Evolutionary conservation across 768 basidiomycete species (phyloP), one percentile per base, ranked within the genome.

Genomic region (Pleurotus tuber-regium): DNA sequence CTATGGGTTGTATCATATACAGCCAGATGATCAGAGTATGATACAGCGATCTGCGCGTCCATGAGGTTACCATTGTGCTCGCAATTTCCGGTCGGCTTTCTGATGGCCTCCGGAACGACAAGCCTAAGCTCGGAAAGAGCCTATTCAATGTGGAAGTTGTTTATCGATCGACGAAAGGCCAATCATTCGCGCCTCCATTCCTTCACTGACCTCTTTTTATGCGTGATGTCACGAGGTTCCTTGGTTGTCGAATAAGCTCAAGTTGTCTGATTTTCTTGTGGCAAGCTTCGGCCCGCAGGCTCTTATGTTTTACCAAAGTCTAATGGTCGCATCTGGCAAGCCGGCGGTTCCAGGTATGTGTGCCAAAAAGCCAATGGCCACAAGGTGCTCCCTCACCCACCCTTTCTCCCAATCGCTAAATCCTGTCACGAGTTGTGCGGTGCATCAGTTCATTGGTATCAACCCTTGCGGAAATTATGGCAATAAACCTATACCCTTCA

Each of bases 41-140:
- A n/a, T n/a, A n/a, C n/a, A n/a, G n/a, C n/a, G n/a, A n/a, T n/a
- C n/a, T n/a, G n/a, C n/a, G n/a, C n/a, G n/a, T n/a, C n/a, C n/a
- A n/a, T n/a, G n/a, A n/a, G n/a, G n/a, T n/a, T n/a, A n/a, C n/a
- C n/a, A n/a, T n/a, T n/a, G n/a, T n/a, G n/a, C n/a, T n/a, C n/a
- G n/a, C n/a, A n/a, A n/a, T n/a, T n/a, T n/a, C 35, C 35, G 35
- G n/a, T 19, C 35, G n/a, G 21, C 21, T 9, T n/a, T 38, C n/a
- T 38, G 35, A 38, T 38, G 3, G 10, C 35, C 18, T 35, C 23
- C 46, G 31, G 46, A 24, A 48, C 46, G 31, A 21, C 10, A 26
- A 46, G 28, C 43, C 43, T 46, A 46, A 46, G 28, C 28, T 31
- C 46, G 31, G 46, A 18, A 48, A 19, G 46, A 48, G 46, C 46